A percentile compares a stretch with the other conserved stretches of the same genome.
Conservation (phyloP, 2,329 filamentous ascomycete species). For the Colletotrichum sp. region DNA sequence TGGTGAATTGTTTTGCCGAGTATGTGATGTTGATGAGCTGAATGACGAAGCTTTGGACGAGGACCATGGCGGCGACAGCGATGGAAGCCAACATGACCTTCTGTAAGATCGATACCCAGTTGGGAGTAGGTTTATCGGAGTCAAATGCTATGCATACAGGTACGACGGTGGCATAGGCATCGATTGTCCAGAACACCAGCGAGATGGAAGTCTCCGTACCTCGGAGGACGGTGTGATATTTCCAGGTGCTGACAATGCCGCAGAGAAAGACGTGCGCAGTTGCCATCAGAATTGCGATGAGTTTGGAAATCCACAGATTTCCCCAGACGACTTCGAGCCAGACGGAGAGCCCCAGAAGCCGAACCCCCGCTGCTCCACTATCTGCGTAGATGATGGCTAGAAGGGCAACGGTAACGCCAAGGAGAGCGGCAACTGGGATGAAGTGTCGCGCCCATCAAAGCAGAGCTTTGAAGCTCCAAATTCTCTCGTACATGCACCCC, state of each 20-base stretch:
- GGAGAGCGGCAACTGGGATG: slow-evolving; percentile 5
- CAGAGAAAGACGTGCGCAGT: slow-evolving; percentile 4
- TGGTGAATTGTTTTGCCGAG: neutral
- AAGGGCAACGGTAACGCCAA: neutral
- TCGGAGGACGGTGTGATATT: slow-evolving; percentile 5
- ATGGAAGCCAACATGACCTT: neutral
- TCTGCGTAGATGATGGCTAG: neutral
- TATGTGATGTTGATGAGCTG: slow-evolving; percentile 9
- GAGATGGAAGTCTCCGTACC: slow-evolving; percentile 2
- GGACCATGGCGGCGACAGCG: neutral
- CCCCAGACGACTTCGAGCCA: slow-evolving; percentile 5
- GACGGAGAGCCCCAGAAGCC: slow-evolving; percentile 2
- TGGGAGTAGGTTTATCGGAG: neutral
- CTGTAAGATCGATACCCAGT: neutral
- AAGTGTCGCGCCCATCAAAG: slow-evolving; percentile 6
- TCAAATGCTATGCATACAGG: neutral
- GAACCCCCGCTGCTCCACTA: neutral
- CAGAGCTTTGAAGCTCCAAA: slow-evolving; percentile 4
- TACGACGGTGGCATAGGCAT: neutral
- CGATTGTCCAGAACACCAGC: slow-evolving; percentile 4
- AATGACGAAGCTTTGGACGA: neutral
- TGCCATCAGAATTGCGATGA: slow-evolving; percentile 2
- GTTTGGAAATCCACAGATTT: slow-evolving; percentile 1
- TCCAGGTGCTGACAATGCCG: neutral
- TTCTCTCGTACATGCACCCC: neutral